phyloP scores from a whole-genome alignment of 495 filamentous ascomycete genomes.

The Podospora conica region DNA sequence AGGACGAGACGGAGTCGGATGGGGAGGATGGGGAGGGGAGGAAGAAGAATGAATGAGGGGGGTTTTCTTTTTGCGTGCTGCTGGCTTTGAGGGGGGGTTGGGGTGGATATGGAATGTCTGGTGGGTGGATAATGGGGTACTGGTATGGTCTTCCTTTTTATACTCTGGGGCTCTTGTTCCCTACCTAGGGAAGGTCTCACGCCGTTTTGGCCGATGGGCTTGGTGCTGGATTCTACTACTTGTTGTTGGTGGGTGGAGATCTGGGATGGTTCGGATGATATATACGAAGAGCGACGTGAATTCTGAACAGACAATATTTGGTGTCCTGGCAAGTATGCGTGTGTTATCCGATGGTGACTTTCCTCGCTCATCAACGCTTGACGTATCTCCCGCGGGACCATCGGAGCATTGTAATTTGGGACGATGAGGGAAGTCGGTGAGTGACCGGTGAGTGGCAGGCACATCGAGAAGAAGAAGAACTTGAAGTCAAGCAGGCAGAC shows the following conservation, averaged over 20 bases:
- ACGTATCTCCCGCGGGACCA: too few species aligned
- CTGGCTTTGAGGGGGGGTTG: not conserved
- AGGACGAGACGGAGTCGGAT: slow-evolving; percentile 18
- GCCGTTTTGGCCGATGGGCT: not conserved
- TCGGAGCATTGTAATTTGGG: too few species aligned
- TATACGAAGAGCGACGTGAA: not conserved
- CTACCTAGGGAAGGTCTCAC: not conserved
- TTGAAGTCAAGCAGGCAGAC: too few species aligned
- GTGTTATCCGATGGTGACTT: too few species aligned
- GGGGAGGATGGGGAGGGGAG: slow-evolving; percentile 21
- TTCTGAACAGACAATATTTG: not conserved
- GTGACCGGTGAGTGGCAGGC: too few species aligned
- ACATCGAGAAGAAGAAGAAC: too few species aligned
- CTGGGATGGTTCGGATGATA: not conserved
- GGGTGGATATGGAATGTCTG: not conserved
- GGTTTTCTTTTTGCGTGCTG: not conserved
- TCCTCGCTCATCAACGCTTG: too few species aligned
- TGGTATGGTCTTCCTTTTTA: not conserved
- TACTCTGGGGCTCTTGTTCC: not conserved
- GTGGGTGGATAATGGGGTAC: not conserved
- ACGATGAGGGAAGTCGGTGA: too few species aligned
- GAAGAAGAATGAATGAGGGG: slow-evolving; percentile 19
- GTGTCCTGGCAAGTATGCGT: too few species aligned
- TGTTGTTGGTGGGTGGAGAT: not conserved
- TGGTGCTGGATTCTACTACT: not conserved